These are phyloP conservation scores for Diaporthe nobilis DNA, from an alignment of 2,329 filamentous ascomycete species.

Conservation along the genomic window DNA sequence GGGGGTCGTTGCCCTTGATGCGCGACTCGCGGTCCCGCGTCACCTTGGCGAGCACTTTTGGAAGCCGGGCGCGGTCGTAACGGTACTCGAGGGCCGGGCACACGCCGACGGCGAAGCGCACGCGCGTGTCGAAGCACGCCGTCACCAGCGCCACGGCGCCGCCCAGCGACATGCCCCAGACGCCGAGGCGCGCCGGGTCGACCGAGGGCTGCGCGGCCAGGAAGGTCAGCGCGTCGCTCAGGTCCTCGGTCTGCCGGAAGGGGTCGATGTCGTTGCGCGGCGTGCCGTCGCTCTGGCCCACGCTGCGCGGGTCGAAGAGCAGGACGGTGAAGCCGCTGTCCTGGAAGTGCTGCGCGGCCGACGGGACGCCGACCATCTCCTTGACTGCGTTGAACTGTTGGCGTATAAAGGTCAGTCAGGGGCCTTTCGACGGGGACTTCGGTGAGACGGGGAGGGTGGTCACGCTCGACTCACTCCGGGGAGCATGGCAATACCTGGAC, in stretches of 20 bases:
- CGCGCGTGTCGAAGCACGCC: slow-evolving; percentile 52
- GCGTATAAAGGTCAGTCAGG: too few relatives aligned
- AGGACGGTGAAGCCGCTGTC: slow-evolving; percentile 46
- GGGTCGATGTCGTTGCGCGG: slow-evolving; percentile 53
- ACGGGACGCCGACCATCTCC: background rate
- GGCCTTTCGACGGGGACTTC: too few relatives aligned
- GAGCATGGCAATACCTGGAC: too few relatives aligned
- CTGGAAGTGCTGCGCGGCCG: slow-evolving; percentile 43
- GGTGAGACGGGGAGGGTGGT: too few relatives aligned
- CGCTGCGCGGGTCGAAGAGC: slow-evolving; percentile 52
- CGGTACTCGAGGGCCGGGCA: background rate
- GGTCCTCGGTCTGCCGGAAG: slow-evolving; percentile 22
- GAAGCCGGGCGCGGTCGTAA: background rate
- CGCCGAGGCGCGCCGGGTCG: slow-evolving; percentile 48
- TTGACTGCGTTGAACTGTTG: slow-evolving; percentile 4
- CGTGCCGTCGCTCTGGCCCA: slow-evolving; percentile 51
- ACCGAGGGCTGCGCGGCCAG: slow-evolving; percentile 48
- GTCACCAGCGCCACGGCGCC: slow-evolving; percentile 47
- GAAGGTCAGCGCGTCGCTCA: slow-evolving; percentile 55
- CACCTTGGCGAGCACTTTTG: background rate
- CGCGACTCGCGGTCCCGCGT: slow-evolving; percentile 44
- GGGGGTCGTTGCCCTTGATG: slow-evolving; percentile 16
- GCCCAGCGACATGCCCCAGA: slow-evolving; percentile 56
- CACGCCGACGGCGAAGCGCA: slow-evolving; percentile 45
- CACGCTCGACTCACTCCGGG: too few relatives aligned